These are phyloP conservation scores for Venustampulla echinocandica DNA, from an alignment of 495 filamentous ascomycete genomes.

Conservation along the genomic window DNA sequence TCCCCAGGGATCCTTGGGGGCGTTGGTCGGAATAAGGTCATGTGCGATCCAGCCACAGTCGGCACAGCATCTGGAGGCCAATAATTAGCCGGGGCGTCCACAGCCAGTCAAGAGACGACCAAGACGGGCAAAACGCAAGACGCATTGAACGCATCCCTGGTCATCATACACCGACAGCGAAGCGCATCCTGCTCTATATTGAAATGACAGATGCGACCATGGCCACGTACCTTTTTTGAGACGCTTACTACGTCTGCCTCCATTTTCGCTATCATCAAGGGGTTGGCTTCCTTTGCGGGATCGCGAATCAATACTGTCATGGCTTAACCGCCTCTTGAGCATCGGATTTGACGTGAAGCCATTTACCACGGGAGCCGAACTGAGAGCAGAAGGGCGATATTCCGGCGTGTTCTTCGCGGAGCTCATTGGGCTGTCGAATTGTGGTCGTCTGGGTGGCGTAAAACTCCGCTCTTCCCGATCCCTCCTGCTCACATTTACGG, in stretches of 20 bases:
- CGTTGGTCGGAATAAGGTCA: conserved; percentile 83
- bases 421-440: conserved; percentile 43
- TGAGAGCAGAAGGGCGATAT: conserved; percentile 42
- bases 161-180: conserved; percentile 15
- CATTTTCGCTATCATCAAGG: conserved; percentile 59
- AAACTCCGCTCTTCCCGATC: conserved; percentile 34
- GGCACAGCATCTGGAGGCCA: conserved; percentile 63
- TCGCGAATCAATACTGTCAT: conserved; percentile 54
- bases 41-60: conserved; percentile 90
- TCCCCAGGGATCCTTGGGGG: conserved; percentile 62
- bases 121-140: conserved; percentile 1
- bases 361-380: conserved; percentile 44
- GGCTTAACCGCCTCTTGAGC: conserved; percentile 77
- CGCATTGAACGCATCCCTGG: conserved; percentile 15
- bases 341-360: conserved; percentile 44
- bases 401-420: conserved; percentile 53
- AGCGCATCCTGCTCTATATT: conserved; percentile 6
- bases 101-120: conserved; percentile 25
- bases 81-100: conserved; percentile 28
- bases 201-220: conserved; percentile 8
- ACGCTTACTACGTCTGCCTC: conserved; percentile 83
- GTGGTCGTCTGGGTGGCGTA: conserved; percentile 36
- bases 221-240: conserved; percentile 73
- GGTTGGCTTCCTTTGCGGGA: conserved; percentile 45
- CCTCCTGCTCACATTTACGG: conserved; percentile 38